Conservation (phyloP, 2,329 filamentous ascomycete species). For the Cytospora piceae region DNA sequence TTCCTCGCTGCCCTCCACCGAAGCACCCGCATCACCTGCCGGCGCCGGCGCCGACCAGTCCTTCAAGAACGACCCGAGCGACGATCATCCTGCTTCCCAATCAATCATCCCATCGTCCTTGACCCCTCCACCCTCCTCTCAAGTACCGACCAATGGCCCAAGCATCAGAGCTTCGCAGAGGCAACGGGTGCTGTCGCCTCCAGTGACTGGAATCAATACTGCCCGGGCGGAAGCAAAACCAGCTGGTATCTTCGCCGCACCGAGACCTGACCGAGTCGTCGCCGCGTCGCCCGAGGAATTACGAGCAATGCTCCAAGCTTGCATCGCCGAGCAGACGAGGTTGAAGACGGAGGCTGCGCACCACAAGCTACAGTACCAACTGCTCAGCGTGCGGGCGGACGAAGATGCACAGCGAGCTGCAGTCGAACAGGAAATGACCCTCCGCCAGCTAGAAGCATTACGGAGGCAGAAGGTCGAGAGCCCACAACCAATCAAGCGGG, state of each 20-base stretch:
- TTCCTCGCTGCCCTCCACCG: constrained; percentile 53
- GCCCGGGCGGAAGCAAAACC: constrained; percentile 37
- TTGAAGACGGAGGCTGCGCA: constrained; percentile 84
- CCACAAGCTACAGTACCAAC: constrained; percentile 86
- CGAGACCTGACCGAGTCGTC: constrained; percentile 53
- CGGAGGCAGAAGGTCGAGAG: constrained; percentile 56
- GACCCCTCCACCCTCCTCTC: constrained; percentile 61
- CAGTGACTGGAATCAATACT: constrained; percentile 49
- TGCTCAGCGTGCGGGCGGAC: constrained; percentile 81
- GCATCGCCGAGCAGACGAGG: constrained; percentile 59
- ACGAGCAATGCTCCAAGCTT: constrained; percentile 57
- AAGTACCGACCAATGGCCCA: constrained; percentile 43
- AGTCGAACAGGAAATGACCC: constrained; percentile 91
- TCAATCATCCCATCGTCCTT: constrained; percentile 60
- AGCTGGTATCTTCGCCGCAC: constrained; percentile 49
- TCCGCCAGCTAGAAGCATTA: constrained; percentile 83
- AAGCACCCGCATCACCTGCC: constrained; percentile 56
- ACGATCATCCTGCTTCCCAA: constrained; percentile 48
- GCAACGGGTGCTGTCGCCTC: constrained; percentile 57
- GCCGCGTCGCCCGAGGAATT: constrained; percentile 60
- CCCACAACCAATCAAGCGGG: constrained; percentile 47
- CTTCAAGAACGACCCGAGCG: constrained; percentile 55
- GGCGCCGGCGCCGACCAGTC: constrained; percentile 47
- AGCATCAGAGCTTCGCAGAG: constrained; percentile 47
- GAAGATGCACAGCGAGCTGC: constrained; percentile 85